Percentiles rank a stretch among this genome's conserved stretches.
phyloP scores from a whole-genome alignment of 352 stramenopile genomes.

The Phytopythium vexans region DNA sequence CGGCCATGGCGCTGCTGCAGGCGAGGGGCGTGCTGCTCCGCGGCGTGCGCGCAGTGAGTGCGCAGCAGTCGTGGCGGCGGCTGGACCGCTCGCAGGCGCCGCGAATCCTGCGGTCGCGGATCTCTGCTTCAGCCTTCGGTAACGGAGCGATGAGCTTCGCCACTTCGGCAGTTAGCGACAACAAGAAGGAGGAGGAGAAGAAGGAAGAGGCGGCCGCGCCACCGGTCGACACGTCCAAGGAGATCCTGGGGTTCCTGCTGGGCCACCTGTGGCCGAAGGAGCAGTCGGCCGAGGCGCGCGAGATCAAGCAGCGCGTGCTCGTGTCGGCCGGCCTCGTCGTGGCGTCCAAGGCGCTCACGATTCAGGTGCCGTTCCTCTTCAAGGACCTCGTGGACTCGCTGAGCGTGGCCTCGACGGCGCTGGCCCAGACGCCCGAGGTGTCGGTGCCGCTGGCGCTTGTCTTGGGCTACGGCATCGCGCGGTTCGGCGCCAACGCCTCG shows the following conservation, averaged over 20 bases:
- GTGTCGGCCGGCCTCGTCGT: conserved; percentile 85
- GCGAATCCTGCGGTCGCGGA: conserved; percentile 2
- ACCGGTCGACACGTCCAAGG: conserved; percentile 35
- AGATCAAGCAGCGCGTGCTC: conserved; percentile 84
- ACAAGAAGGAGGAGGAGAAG: conserved; percentile 19
- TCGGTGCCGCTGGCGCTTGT: conserved; percentile 83
- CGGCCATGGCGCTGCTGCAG: conserved; percentile 35
- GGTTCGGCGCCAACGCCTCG: conserved; percentile 88
- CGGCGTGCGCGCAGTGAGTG: conserved; percentile 24
- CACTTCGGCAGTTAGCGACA: conserved; percentile 18
- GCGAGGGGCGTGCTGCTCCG: conserved; percentile 36
- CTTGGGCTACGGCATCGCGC: conserved; percentile 92
- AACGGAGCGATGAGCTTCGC: conserved; percentile 29
- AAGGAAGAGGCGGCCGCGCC: conserved; percentile 13
- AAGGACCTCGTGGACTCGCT: conserved; percentile 94
- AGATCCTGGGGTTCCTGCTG: conserved; percentile 63
- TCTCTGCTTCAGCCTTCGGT: conserved; percentile 11
- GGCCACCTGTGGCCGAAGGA: conserved; percentile 67
- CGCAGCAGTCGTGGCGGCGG: conserved; percentile 6
- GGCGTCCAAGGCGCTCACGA: conserved; percentile 90
- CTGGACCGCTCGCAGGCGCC: not conserved
- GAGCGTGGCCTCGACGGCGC: conserved; percentile 21
- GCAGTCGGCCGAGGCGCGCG: conserved; percentile 43
- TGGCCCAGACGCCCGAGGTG: conserved; percentile 41
- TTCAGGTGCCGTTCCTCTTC: conserved; percentile 97